phyloP scores from a whole-genome alignment of 192 early-diverging fungal species.

The Coemansia sp. region DNA sequence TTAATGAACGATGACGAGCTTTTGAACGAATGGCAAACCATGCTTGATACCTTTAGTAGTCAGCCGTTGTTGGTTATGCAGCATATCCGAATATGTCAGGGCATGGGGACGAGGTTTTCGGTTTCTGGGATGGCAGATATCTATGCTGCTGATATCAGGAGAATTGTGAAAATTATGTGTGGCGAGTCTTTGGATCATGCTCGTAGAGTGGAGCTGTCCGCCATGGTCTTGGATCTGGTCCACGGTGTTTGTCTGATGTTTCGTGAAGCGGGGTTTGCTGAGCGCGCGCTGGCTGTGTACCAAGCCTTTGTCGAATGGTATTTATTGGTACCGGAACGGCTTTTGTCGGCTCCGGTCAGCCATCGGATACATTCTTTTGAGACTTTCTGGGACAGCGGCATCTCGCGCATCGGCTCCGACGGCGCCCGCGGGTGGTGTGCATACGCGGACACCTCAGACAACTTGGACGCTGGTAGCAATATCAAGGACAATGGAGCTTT shows the following conservation, averaged over 20 bases:
- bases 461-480: too few species aligned
- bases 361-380: constrained; percentile 26
- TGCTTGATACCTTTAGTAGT: not conserved
- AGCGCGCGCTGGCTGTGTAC: constrained; percentile 21
- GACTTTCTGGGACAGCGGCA: constrained; percentile 35
- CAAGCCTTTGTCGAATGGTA: constrained; percentile 45
- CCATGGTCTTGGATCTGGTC: constrained; percentile 14
- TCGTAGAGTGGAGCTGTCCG: not conserved
- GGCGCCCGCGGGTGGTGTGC: constrained; percentile 23
- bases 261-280: constrained; percentile 26
- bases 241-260: constrained; percentile 29
- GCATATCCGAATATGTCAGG: constrained; percentile 21
- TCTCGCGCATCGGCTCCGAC: constrained; percentile 18
- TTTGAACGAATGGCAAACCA: constrained; percentile 19
- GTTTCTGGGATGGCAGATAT: constrained; percentile 16
- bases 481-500: not conserved
- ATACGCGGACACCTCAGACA: not conserved
- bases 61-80: constrained; percentile 13
- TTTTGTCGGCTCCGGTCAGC: not conserved
- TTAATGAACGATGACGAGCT: constrained; percentile 15
- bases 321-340: constrained; percentile 11
- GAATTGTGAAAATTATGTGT: constrained; percentile 8
- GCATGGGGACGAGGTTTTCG: constrained; percentile 12
- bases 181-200: not conserved
- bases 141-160: constrained; percentile 16